Conservation (phyloP, 129 eudicot genomes). For the Pseudognaphalium luteoalbum region DNA sequence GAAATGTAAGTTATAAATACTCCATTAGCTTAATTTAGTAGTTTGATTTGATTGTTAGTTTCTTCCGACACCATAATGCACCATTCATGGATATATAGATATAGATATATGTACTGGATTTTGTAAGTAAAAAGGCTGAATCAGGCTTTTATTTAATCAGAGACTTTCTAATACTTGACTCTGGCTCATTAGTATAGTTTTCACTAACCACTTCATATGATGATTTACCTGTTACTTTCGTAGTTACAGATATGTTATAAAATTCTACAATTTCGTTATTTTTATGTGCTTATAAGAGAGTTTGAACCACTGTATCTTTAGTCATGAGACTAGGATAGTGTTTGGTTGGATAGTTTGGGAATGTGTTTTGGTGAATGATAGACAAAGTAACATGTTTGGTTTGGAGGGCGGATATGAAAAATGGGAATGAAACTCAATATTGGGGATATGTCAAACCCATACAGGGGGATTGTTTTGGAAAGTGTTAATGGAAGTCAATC, state of each 20-base stretch:
- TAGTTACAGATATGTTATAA: too few species aligned
- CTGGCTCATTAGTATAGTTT: too few species aligned
- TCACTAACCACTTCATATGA: too few species aligned
- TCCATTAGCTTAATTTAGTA: background rate
- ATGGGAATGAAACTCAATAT: too few species aligned
- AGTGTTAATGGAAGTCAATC: too few species aligned
- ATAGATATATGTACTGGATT: background rate
- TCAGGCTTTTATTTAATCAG: too few species aligned
- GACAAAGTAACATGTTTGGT: background rate
- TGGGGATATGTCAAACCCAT: too few species aligned
- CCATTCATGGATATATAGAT: background rate
- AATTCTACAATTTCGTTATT: too few species aligned
- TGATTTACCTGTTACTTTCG: background rate
- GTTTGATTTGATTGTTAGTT: background rate
- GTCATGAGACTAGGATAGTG: background rate
- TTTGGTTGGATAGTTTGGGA: background rate
- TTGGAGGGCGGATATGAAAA: background rate
- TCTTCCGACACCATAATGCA: background rate
- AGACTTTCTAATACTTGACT: too few species aligned
- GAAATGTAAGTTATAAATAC: conserved; percentile 32
- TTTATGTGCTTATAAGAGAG: background rate
- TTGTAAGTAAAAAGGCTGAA: background rate
- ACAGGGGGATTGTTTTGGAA: too few species aligned
- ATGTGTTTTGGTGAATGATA: background rate
- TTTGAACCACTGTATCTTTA: background rate